Evolutionary conservation across 495 filamentous ascomycete species (phyloP).

Genomic region (Tuber umbilicatum): DNA sequence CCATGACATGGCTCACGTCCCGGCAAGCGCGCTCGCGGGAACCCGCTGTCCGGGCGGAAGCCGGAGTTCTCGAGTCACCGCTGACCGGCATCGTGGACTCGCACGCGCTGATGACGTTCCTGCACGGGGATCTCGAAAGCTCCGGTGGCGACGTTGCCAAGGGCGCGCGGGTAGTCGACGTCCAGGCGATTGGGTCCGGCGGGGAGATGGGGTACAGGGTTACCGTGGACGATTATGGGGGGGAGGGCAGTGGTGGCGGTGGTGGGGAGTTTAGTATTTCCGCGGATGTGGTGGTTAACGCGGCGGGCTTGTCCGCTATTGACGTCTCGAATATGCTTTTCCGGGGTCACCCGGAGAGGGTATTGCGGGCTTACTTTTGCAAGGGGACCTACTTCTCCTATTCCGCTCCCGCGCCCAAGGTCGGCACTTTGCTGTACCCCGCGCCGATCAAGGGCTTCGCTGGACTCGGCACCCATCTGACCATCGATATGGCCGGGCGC

Average conservation of each 20-base stretch:
- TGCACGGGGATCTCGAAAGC: slow-evolving; percentile 72
- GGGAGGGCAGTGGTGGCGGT: slow-evolving; percentile 35
- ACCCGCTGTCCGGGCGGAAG: slow-evolving; percentile 62
- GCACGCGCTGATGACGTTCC: slow-evolving; percentile 71
- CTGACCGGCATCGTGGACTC: slow-evolving; percentile 88
- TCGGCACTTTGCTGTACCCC: slow-evolving; percentile 77
- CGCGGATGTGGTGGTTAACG: slow-evolving; percentile 70
- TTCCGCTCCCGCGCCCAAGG: slow-evolving; percentile 55
- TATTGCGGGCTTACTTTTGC: slow-evolving; percentile 65
- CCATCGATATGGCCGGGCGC: slow-evolving; percentile 76
- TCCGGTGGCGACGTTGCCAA: slow-evolving; percentile 62
- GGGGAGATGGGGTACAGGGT: slow-evolving; percentile 53
- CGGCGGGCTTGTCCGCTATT: slow-evolving; percentile 73
- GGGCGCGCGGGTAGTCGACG: slow-evolving; percentile 56
- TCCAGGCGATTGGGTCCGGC: slow-evolving; percentile 50
- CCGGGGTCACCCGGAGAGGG: slow-evolving; percentile 41
- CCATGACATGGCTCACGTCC: slow-evolving; percentile 60
- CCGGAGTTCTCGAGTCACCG: slow-evolving; percentile 71
- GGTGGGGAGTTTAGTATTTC: slow-evolving; percentile 57
- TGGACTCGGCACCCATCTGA: slow-evolving; percentile 88
- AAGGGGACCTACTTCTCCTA: slow-evolving; percentile 97
- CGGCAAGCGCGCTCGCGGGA: slow-evolving; percentile 60
- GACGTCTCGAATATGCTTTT: slow-evolving; percentile 75
- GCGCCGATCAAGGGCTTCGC: slow-evolving; percentile 70
- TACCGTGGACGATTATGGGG: slow-evolving; percentile 31